Evolutionary conservation across 768 basidiomycete genomes (phyloP).

Genomic region (Amanita jacksonii): DNA sequence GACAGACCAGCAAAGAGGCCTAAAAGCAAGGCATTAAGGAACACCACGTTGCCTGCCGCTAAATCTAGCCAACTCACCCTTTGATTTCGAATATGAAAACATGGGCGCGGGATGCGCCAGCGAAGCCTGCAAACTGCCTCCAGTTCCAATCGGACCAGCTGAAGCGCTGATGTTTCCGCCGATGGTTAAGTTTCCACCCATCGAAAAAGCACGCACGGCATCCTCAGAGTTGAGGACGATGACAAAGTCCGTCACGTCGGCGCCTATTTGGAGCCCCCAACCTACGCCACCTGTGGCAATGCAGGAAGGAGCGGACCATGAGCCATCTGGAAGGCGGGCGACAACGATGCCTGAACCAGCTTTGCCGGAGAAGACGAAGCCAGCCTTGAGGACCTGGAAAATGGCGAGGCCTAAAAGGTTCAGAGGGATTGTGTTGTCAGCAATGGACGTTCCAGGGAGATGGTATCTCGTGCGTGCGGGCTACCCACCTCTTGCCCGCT

Average conservation of each 20-base stretch:
- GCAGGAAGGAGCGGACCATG: constrained; percentile 95
- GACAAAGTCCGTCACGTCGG: constrained; percentile 92
- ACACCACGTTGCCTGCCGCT: background rate
- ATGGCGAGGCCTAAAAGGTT: constrained; percentile 91
- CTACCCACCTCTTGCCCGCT: constrained; percentile 70
- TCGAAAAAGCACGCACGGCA: constrained; percentile 89
- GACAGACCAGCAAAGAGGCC: constrained; percentile 93
- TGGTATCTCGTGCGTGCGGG: no score
- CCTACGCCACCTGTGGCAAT: constrained; percentile 94
- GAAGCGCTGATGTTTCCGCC: constrained; percentile 81
- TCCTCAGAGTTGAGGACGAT: constrained; percentile 96
- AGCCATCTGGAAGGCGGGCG: constrained; percentile 87
- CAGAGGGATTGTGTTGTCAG: no score
- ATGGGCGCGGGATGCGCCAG: constrained; percentile 92
- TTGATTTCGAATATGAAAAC: constrained; percentile 96
- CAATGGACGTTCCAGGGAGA: no score
- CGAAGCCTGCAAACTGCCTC: constrained; percentile 79
- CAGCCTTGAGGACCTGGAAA: constrained; percentile 90
- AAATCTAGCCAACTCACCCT: constrained; percentile 48
- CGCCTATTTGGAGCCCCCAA: constrained; percentile 93
- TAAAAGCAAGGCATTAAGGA: constrained; percentile 17
- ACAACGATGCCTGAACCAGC: constrained; percentile 91
- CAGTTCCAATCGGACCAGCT: constrained; percentile 92
- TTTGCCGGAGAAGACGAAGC: constrained; percentile 93
- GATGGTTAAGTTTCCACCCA: constrained; percentile 93